These are phyloP conservation scores for Strigomonas culicis DNA, from an alignment of 208 protist species.

Conservation along the genomic window DNA sequence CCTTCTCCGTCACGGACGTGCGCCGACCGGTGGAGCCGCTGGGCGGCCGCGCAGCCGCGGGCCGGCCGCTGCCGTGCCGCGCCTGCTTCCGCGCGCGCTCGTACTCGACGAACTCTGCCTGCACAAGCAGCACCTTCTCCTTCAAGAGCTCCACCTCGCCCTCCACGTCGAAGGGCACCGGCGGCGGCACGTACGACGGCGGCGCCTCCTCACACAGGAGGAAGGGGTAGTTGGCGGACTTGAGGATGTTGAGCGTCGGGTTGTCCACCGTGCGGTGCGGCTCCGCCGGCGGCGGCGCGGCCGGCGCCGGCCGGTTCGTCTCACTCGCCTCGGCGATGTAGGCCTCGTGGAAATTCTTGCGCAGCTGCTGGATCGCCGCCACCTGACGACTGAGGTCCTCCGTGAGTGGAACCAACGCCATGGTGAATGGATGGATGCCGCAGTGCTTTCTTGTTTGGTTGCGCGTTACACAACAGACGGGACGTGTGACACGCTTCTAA, in stretches of 20 bases:
- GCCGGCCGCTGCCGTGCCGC: neutral
- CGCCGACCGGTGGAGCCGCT: neutral
- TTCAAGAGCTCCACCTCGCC: conserved; percentile 47
- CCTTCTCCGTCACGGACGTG: conserved; percentile 18
- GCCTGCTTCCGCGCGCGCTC: conserved; percentile 13
- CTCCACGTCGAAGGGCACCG: conserved; percentile 75
- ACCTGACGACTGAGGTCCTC: conserved; percentile 37
- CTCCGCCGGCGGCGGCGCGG: neutral
- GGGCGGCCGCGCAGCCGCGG: neutral
- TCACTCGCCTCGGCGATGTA: conserved; percentile 33
- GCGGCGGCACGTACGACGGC: conserved; percentile 61
- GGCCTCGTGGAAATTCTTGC: conserved; percentile 40
- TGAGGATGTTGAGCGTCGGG: conserved; percentile 52
- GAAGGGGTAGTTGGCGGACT: conserved; percentile 79
- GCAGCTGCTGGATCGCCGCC: conserved; percentile 33
- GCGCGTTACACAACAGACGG: neutral
- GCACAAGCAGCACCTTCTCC: conserved; percentile 48
- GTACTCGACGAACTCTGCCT: conserved; percentile 38
- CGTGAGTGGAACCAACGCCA: conserved; percentile 30
- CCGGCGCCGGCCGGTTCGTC: neutral
- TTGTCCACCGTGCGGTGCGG: conserved; percentile 62
- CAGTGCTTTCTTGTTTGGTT: neutral
- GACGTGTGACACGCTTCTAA: neutral
- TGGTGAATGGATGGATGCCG: conserved; percentile 6
- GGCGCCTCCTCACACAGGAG: conserved; percentile 78